Evolutionary conservation across 75 land plant species (phyloP).

Genomic region (Pinus taeda): DNA sequence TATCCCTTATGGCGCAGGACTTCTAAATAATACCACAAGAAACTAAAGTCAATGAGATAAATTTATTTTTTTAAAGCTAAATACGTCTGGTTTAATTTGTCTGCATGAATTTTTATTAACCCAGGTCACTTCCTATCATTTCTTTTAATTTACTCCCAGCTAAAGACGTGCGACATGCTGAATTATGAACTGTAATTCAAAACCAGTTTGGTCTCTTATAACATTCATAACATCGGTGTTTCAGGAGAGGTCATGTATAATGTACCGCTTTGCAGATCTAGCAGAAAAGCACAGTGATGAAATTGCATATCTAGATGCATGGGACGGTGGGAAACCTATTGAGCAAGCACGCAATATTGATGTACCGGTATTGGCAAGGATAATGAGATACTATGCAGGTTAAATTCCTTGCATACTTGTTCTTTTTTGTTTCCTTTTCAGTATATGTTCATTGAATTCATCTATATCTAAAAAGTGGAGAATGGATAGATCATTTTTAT

Average conservation of each 20-base stretch:
- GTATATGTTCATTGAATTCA: background rate
- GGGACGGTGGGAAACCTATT: conserved; percentile 44
- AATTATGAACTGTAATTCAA: no score
- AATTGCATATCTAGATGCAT: conserved; percentile 35
- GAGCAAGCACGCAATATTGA: conserved; percentile 32
- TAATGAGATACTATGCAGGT: conserved; percentile 40
- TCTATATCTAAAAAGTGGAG: background rate
- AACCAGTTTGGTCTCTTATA: no score
- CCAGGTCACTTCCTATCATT: no score
- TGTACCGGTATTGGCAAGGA: conserved; percentile 24
- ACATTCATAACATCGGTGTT: background rate
- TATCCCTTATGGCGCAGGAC: no score
- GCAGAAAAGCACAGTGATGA: conserved; percentile 51
- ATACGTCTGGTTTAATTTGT: no score
- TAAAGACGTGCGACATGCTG: no score
- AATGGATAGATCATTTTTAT: no score
- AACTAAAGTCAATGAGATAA: no score
- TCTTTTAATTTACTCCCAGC: no score
- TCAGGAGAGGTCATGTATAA: conserved; percentile 27
- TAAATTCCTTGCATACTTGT: background rate
- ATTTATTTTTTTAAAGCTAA: no score
- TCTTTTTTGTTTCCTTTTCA: background rate
- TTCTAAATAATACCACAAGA: no score
- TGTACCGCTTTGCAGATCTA: conserved; percentile 35
- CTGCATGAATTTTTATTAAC: no score